A percentile compares a stretch with the other conserved stretches of the same genome.
These are phyloP conservation scores for Eucalyptus dawsonii DNA, from an alignment of 345 rosid species.

Conservation along the genomic window DNA sequence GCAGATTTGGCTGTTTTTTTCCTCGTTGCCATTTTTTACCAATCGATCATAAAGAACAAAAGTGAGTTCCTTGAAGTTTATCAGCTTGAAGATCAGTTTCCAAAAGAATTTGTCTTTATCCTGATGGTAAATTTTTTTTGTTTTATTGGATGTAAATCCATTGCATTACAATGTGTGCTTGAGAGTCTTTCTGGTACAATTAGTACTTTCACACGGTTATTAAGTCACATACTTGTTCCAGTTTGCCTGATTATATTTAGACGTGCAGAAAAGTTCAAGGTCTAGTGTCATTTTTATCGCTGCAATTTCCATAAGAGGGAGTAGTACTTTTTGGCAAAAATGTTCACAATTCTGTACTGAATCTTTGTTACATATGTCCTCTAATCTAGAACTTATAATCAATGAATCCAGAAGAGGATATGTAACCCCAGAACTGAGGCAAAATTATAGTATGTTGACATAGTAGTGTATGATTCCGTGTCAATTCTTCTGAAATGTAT, in stretches of 20 bases:
- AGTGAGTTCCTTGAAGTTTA: slow-evolving; percentile 39
- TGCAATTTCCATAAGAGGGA: neutral
- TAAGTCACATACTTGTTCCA: neutral
- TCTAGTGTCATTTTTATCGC: neutral
- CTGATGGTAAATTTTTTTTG: slow-evolving; percentile 15
- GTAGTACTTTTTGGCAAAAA: neutral
- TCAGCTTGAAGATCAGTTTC: slow-evolving; percentile 42
- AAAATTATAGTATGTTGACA: neutral
- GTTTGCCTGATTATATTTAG: neutral
- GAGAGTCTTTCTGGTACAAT: neutral
- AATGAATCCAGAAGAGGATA: neutral
- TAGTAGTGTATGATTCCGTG: neutral
- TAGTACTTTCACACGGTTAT: neutral
- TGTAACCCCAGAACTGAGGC: neutral
- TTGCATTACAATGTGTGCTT: neutral
- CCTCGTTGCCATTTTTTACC: slow-evolving; percentile 26
- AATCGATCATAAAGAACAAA: slow-evolving; percentile 25
- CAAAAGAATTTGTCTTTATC: slow-evolving; percentile 27
- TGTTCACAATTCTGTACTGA: neutral
- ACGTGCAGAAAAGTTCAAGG: neutral
- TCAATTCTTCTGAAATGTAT: neutral
- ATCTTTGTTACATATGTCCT: neutral
- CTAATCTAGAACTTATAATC: neutral
- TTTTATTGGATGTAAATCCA: neutral
- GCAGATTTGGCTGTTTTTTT: slow-evolving; percentile 35